Percentiles rank a stretch among this genome's conserved stretches.
Conservation (phyloP, 306 rosid genomes). For the Dalbergia cochinchinensis region DNA sequence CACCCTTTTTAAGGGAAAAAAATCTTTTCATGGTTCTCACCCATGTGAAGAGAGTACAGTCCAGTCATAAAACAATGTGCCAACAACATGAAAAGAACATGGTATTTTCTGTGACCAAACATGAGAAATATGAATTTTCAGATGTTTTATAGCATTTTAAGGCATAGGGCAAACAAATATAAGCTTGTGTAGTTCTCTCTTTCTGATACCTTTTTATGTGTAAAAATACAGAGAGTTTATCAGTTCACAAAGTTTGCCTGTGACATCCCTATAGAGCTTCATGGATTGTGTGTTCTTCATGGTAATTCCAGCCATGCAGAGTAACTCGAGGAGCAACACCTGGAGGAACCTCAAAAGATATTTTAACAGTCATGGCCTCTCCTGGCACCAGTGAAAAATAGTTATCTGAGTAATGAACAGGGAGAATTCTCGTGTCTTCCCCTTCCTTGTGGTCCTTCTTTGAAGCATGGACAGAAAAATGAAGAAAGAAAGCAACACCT, state of each 20-base stretch:
- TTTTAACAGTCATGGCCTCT: constrained; percentile 68
- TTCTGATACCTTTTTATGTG: constrained; percentile 6
- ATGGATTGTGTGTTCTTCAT: constrained; percentile 51
- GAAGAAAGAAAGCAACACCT: constrained; percentile 95
- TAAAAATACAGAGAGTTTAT: constrained; percentile 10
- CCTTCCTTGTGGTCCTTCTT: constrained; percentile 64
- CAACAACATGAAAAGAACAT: not conserved
- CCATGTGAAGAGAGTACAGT: no score
- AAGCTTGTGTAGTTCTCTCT: constrained; percentile 1
- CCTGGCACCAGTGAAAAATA: constrained; percentile 94
- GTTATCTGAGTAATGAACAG: constrained; percentile 93
- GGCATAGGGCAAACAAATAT: not conserved
- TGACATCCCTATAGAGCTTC: constrained; percentile 44
- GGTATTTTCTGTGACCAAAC: constrained; percentile 18
- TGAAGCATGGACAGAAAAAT: constrained; percentile 77
- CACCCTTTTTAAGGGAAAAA: no score
- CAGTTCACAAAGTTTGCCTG: constrained; percentile 31
- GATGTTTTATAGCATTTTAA: not conserved
- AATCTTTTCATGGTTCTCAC: no score
- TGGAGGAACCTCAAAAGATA: constrained; percentile 71
- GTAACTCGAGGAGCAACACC: constrained; percentile 75
- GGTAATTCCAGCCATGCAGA: constrained; percentile 84
- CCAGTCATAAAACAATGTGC: not conserved
- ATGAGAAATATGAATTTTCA: constrained; percentile 6
- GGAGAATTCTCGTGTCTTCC: constrained; percentile 89